Conservation (phyloP, 805 yeast species). For the Hanseniaspora mollemarum region DNA sequence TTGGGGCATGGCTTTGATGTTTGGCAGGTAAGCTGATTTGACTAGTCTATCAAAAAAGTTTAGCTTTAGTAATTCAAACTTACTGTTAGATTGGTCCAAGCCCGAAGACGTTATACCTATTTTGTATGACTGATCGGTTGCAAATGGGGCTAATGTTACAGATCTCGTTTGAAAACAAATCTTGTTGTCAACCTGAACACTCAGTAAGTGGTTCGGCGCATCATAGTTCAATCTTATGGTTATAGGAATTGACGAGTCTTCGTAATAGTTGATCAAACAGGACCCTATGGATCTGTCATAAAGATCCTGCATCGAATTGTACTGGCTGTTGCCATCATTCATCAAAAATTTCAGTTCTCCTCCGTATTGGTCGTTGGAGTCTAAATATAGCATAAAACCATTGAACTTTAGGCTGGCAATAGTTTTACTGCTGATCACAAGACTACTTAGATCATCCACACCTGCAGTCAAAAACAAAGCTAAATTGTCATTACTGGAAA, state of each 20-base stretch:
- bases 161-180: constrained; percentile 56
- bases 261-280: constrained; percentile 43
- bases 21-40: constrained; percentile 47
- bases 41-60: constrained; percentile 44
- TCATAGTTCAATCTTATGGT: constrained; percentile 57
- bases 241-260: constrained; percentile 59
- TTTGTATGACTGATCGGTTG: constrained; percentile 2
- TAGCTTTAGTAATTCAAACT: constrained; percentile 53
- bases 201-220: constrained; percentile 35
- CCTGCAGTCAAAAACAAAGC: constrained; percentile 11
- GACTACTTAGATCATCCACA: not conserved
- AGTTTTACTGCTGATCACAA: not conserved
- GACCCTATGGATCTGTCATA: constrained; percentile 38
- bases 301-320: constrained; percentile 21
- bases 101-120: constrained; percentile 39
- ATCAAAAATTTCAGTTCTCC: constrained; percentile 47
- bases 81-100: constrained; percentile 33
- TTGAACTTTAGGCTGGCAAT: constrained; percentile 32
- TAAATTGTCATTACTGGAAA: constrained; percentile 10
- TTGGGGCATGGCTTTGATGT: constrained; percentile 37
- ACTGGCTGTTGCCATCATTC: constrained; percentile 43
- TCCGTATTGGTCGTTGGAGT: constrained; percentile 38
- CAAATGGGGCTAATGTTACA: constrained; percentile 34
- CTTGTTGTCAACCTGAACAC: constrained; percentile 61
- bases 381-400: constrained; percentile 54